phyloP scores from a whole-genome alignment of 495 filamentous ascomycete genomes.

The Aspergillus saccharolyticus region DNA sequence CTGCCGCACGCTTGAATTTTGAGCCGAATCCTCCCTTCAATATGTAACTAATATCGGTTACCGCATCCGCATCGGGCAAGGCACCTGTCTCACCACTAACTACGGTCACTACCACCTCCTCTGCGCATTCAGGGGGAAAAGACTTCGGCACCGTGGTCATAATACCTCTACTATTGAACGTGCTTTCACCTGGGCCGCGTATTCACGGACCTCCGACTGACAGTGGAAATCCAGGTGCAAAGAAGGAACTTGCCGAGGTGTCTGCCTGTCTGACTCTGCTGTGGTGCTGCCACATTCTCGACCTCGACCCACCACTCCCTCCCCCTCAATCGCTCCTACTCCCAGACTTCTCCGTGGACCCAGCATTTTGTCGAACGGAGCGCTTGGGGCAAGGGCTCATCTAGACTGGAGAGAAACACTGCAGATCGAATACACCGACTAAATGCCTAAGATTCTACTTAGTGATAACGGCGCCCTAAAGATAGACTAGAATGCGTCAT shows the following conservation, averaged over 20 bases:
- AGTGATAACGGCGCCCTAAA: neutral
- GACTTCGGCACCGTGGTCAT: neutral
- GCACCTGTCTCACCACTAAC: neutral
- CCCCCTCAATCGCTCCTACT: neutral
- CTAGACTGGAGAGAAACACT: neutral
- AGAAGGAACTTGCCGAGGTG: neutral
- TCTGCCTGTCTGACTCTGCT: neutral
- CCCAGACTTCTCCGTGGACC: neutral
- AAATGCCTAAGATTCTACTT: neutral
- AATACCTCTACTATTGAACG: neutral
- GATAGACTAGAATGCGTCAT: neutral
- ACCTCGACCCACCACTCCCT: neutral
- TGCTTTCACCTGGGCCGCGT: neutral
- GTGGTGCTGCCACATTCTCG: neutral
- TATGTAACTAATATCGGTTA: neutral
- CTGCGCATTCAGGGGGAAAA: neutral
- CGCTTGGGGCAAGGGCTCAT: constrained; percentile 4
- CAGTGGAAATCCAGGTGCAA: neutral
- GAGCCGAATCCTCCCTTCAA: neutral
- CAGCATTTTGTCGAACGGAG: neutral
- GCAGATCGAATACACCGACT: neutral
- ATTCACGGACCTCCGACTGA: neutral
- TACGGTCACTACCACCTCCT: neutral
- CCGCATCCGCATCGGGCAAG: neutral
- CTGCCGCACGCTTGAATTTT: neutral